Evolutionary conservation across 2,329 filamentous ascomycete genomes (phyloP), one percentile per base, ranked within the genome.

Genomic region (Pseudogymnoascus sp.): DNA sequence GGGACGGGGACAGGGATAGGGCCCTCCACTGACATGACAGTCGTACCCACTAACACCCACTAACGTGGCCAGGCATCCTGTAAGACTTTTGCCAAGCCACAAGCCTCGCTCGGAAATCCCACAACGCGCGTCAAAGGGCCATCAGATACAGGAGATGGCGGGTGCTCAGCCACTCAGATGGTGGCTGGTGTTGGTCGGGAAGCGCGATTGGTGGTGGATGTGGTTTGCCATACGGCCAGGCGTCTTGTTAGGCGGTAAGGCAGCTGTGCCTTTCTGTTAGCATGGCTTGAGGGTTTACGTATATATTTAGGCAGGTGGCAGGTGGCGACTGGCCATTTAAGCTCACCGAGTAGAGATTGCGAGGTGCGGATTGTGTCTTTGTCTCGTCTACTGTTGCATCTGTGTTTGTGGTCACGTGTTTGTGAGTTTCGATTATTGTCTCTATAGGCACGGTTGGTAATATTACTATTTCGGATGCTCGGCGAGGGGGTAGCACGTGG

Each of bases 171-270:
- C 47, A 53, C 50, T 57, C 26, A 57, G 50, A n/a, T 33, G 26
- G 47, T 53, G 47, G 47, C 47, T 53, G 47, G 47, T 53, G 47
- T 31, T 31, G 47, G 47, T 19, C 47, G 31, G 26, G 47, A 53
- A 53, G 47, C 47, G 47, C 47, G 47, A 28, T 26, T 26, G 26
- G 11, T 26, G 6, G 10, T 26, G 7, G 3, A 9, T 50, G 38
- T 19, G 17, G 38, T 21, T 11, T 42, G 38, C 17, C 9, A 42
- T 28, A 11, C 44, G 15, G 47, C 26, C 13, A 33, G 50, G 50
- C 50, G 50, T 57, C 50, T 57, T 57, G 28, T 31, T 57, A 57
- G 50, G 50, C 50, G 15, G 47, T 53, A 15, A 53, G 47, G 47
- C 47, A 31, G 15, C 47, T 26, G 17, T 53, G 47, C 47, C 47